A percentile compares a stretch with the other conserved stretches of the same genome.
Evolutionary conservation across 805 yeast species (phyloP).

Genomic region (Starmerella apis): DNA sequence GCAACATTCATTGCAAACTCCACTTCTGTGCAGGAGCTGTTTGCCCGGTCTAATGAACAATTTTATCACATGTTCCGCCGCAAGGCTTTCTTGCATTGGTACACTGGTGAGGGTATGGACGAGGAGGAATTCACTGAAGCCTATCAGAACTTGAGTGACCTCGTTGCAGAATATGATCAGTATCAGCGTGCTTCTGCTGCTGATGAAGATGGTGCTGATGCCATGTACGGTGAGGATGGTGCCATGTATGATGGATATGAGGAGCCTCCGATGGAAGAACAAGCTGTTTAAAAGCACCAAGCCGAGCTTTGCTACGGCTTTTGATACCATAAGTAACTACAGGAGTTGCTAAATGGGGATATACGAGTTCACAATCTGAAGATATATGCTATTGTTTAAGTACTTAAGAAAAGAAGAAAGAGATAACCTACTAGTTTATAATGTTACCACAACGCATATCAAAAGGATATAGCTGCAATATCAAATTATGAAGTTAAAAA

Average conservation of each 20-base stretch:
- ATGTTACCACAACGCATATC: too few relatives aligned
- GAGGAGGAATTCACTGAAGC: conserved; percentile 92
- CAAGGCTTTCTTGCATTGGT: conserved; percentile 95
- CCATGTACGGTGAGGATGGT: conserved; percentile 12
- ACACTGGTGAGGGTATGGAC: conserved; percentile 93
- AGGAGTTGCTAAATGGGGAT: neutral
- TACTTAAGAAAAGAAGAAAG: too few relatives aligned
- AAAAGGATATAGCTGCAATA: too few relatives aligned
- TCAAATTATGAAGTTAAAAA: too few relatives aligned
- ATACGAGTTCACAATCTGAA: neutral
- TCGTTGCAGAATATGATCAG: conserved; percentile 86
- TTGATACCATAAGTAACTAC: neutral
- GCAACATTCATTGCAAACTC: conserved; percentile 93
- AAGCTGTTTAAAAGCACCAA: neutral
- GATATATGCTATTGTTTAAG: too few relatives aligned
- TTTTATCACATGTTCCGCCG: conserved; percentile 88
- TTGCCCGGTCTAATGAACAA: conserved; percentile 82
- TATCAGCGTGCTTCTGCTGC: conserved; percentile 79
- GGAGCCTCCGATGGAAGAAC: conserved; percentile 7
- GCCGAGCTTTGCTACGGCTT: neutral
- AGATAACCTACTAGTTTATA: too few relatives aligned
- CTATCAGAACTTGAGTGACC: conserved; percentile 81
- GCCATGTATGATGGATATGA: conserved; percentile 5
- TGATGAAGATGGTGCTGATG: conserved; percentile 56
- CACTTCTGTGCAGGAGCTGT: conserved; percentile 85